These are phyloP conservation scores for Dimocarpus longan DNA, from an alignment of 345 rosid genomes.

Conservation along the genomic window DNA sequence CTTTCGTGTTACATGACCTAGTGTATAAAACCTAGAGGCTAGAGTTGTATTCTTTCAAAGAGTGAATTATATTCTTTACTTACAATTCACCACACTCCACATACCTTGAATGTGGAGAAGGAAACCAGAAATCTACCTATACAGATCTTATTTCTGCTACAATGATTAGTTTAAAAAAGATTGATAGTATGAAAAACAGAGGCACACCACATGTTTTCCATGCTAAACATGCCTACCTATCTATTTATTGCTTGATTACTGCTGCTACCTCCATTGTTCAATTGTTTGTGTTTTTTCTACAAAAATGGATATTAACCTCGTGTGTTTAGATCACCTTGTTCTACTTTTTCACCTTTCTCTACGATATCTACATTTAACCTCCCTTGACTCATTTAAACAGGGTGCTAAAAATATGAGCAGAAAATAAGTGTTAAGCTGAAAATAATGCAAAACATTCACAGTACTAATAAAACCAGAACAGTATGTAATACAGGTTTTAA, in stretches of 20 bases:
- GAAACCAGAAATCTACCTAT: not conserved
- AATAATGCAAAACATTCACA: not conserved
- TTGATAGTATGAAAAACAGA: not conserved
- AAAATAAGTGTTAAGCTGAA: not conserved
- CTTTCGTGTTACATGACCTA: too few relatives aligned
- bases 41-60: too few relatives aligned
- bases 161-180: not conserved
- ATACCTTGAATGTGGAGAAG: not conserved
- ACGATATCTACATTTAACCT: not conserved
- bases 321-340: not conserved
- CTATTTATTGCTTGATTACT: not conserved
- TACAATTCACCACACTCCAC: too few relatives aligned
- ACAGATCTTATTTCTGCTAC: not conserved
- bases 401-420: not conserved
- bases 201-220: not conserved
- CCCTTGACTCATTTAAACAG: not conserved
- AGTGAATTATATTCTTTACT: too few relatives aligned
- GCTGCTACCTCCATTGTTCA: not conserved
- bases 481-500: not conserved
- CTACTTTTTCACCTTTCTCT: not conserved
- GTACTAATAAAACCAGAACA: not conserved
- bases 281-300: not conserved
- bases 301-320: not conserved
- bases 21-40: too few relatives aligned
- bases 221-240: not conserved